phyloP scores from a whole-genome alignment of 192 early-diverging fungal species.

The Mortierella alpina region DNA sequence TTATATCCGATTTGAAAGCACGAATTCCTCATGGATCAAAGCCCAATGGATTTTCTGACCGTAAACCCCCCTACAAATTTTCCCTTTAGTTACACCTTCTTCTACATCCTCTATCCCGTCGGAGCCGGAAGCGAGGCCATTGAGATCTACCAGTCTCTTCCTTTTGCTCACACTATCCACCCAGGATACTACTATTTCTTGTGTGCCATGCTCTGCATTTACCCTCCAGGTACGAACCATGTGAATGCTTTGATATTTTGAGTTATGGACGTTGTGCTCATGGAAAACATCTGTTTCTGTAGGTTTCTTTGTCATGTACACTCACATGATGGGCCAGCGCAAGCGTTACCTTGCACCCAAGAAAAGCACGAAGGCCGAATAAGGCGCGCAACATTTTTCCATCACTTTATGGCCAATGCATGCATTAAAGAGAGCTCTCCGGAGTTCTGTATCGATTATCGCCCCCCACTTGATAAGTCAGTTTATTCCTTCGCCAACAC shows the following conservation, averaged over 20 bases:
- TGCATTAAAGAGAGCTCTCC: too few species aligned
- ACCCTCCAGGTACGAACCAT: constrained; percentile 72
- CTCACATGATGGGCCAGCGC: constrained; percentile 93
- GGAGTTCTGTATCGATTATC: too few species aligned
- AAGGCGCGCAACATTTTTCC: background rate
- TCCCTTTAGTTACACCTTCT: constrained; percentile 88
- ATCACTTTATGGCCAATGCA: too few species aligned
- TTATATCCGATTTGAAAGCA: constrained; percentile 19
- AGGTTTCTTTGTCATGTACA: constrained; percentile 89
- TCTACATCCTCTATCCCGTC: constrained; percentile 91
- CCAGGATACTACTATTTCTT: constrained; percentile 69
- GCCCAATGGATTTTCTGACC: constrained; percentile 41
- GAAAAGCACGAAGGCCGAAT: constrained; percentile 50
- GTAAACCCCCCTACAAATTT: constrained; percentile 7
- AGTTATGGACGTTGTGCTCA: background rate
- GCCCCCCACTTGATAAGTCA: too few species aligned
- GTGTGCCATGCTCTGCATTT: constrained; percentile 68
- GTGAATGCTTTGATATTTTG: background rate
- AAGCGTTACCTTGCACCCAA: constrained; percentile 73
- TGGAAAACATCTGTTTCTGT: background rate
- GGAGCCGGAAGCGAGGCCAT: constrained; percentile 89
- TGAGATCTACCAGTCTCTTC: constrained; percentile 79
- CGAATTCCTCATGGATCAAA: background rate
- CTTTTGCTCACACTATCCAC: constrained; percentile 64
- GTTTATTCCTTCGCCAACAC: background rate